These are phyloP conservation scores for Populus deltoides DNA, from an alignment of 345 rosid species.

Conservation along the genomic window DNA sequence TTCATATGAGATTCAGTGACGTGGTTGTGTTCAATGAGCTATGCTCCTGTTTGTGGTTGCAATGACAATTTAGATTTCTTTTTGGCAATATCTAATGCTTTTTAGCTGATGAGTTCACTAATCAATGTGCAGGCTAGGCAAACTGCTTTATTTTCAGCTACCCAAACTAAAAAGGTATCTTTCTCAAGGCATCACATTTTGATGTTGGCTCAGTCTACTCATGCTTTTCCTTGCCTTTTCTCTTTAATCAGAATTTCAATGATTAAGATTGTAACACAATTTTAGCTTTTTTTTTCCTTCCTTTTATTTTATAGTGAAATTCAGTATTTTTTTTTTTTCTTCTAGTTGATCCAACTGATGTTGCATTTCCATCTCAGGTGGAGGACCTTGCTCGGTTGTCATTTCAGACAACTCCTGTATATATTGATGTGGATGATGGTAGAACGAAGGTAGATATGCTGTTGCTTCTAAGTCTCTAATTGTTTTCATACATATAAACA, in stretches of 20 bases:
- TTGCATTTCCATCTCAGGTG: conserved; percentile 44
- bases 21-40: not conserved
- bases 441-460: conserved; percentile 63
- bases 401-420: conserved; percentile 74
- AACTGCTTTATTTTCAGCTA: conserved; percentile 96
- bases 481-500: not conserved
- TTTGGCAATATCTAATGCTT: not conserved
- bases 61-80: not conserved
- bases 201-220: not conserved
- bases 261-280: not conserved
- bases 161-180: conserved; percentile 88
- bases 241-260: not conserved
- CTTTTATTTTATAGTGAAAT: not conserved
- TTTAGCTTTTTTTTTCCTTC: not conserved
- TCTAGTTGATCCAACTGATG: not conserved
- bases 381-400: conserved; percentile 96
- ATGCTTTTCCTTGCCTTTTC: conserved; percentile 1
- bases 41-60: not conserved
- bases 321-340: not conserved
- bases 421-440: conserved; percentile 91
- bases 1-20: not conserved
- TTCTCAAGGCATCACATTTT: not conserved
- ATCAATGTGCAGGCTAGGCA: conserved; percentile 72
- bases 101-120: conserved; percentile 23
- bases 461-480: not conserved